Conservation (phyloP, 2,329 filamentous ascomycete species). For the Ceratocystis ficicola region DNA sequence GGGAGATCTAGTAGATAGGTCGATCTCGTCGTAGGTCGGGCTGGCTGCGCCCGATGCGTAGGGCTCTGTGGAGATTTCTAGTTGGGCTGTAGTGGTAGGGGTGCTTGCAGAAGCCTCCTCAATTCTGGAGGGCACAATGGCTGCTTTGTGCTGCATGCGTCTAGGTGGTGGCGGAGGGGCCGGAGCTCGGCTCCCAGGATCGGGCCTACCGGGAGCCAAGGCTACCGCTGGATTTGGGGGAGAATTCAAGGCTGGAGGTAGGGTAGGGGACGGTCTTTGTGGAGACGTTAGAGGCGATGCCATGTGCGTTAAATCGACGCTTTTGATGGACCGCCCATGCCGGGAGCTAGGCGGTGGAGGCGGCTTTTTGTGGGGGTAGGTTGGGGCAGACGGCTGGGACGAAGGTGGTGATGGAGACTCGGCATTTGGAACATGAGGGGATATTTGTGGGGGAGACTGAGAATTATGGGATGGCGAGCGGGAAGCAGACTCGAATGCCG, state of each 20-base stretch:
- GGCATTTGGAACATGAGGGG: not conserved
- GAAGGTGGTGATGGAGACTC: not conserved
- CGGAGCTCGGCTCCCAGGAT: slow-evolving; percentile 27
- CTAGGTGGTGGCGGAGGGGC: slow-evolving; percentile 9
- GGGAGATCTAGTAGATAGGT: not conserved
- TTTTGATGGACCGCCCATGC: slow-evolving; percentile 61
- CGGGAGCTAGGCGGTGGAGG: slow-evolving; percentile 62
- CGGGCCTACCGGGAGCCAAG: slow-evolving; percentile 33
- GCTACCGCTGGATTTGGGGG: slow-evolving; percentile 24
- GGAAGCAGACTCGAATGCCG: not conserved
- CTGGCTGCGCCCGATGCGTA: not conserved
- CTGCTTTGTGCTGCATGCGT: slow-evolving; percentile 21
- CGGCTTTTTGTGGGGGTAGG: slow-evolving; percentile 44
- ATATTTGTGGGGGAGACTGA: not conserved
- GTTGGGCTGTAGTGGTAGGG: not conserved
- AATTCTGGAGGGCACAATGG: not conserved
- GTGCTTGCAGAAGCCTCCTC: not conserved
- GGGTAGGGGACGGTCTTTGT: not conserved
- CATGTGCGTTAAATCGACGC: slow-evolving; percentile 33
- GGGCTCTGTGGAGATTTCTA: not conserved
- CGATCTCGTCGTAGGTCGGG: not conserved
- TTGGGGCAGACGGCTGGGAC: slow-evolving; percentile 11
- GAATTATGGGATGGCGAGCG: not conserved
- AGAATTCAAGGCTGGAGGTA: slow-evolving; percentile 19
- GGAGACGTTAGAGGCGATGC: not conserved